Evolutionary conservation across 1,284 basidiomycete genomes (phyloP).

Genomic region (Singerocomus inundabilis): DNA sequence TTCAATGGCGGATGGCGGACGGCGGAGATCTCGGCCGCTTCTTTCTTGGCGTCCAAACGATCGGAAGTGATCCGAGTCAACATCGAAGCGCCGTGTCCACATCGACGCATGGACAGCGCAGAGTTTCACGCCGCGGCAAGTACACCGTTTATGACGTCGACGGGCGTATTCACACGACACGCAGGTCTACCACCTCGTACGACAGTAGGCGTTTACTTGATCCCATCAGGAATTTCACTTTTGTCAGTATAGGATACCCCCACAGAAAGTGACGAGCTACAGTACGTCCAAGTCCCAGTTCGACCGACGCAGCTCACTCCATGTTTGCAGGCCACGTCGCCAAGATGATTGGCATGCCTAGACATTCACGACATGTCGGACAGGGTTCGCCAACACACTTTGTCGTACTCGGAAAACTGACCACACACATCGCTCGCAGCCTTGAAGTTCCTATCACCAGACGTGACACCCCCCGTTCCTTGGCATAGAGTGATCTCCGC

Average conservation of each 20-base stretch:
- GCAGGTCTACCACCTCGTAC: conserved; percentile 67
- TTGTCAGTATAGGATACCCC: conserved; percentile 45
- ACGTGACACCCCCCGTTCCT: conserved; percentile 61
- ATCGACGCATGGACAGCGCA: conserved; percentile 64
- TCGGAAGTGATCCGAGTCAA: too few species aligned
- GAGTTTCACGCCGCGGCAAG: conserved; percentile 64
- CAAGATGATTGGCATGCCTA: conserved; percentile 80
- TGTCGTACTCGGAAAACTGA: neutral
- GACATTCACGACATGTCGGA: conserved; percentile 80
- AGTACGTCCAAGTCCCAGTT: conserved; percentile 39
- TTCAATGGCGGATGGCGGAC: too few species aligned
- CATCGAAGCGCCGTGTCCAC: too few species aligned
- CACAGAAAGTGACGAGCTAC: conserved; percentile 64
- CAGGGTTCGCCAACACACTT: conserved; percentile 54
- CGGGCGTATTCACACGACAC: neutral
- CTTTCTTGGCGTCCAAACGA: too few species aligned
- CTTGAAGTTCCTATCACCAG: conserved; percentile 64
- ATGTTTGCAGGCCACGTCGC: conserved; percentile 68
- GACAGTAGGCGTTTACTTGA: conserved; percentile 35
- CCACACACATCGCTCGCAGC: conserved; percentile 39
- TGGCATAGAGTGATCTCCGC: conserved; percentile 74
- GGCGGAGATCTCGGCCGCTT: too few species aligned
- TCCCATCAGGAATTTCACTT: neutral
- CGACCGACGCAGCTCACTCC: neutral
- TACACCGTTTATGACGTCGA: neutral